phyloP scores from a whole-genome alignment of 2,329 filamentous ascomycete species.

The Colletotrichum euphorbiae region DNA sequence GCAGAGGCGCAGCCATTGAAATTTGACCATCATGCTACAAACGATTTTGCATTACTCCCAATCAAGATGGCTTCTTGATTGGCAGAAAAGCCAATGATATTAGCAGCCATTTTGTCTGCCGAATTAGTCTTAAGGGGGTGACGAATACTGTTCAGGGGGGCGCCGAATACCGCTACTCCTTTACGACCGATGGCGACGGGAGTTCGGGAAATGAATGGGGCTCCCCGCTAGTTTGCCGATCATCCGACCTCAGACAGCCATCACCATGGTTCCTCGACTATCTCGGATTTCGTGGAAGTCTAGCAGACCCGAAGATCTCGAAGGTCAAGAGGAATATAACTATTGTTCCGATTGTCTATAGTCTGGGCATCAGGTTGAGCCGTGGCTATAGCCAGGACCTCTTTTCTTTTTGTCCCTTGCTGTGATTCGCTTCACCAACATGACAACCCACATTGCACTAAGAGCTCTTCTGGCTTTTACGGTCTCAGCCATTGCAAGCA shows the following conservation, averaged over 20 bases:
- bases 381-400: neutral
- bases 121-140: too few relatives aligned
- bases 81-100: neutral
- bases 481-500: neutral
- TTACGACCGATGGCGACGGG: neutral
- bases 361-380: neutral
- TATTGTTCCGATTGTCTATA: accelerated
- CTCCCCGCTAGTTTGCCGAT: conserved; percentile 6
- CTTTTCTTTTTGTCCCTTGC: neutral
- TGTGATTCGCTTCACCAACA: neutral
- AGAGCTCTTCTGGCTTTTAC: neutral
- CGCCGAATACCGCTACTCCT: too few relatives aligned
- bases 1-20: neutral
- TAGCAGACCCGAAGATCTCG: neutral
- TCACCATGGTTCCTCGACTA: neutral
- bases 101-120: neutral
- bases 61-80: neutral
- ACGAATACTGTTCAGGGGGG: too few relatives aligned
- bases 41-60: neutral
- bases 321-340: neutral
- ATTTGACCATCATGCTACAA: neutral
- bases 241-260: conserved; percentile 10
- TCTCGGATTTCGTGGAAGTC: neutral
- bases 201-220: neutral
- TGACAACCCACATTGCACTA: neutral